Evolutionary conservation across 2,329 filamentous ascomycete species (phyloP).

Genomic region (Escovopsis sp.): DNA sequence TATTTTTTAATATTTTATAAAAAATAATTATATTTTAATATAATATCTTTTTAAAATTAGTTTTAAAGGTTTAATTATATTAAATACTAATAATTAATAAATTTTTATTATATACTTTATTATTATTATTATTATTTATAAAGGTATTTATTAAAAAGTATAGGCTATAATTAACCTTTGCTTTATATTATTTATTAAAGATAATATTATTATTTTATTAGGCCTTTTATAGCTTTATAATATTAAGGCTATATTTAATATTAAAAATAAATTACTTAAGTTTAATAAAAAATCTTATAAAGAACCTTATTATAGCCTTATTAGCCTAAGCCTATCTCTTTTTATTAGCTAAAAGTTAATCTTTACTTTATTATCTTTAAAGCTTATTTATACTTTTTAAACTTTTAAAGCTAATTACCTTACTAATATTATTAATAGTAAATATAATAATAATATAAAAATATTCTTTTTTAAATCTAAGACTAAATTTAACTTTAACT

Average conservation of each 20-base stretch:
- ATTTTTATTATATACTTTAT: neutral
- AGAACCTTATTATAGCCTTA: neutral
- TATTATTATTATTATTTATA: neutral
- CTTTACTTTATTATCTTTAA: too few species aligned
- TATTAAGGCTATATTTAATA: neutral
- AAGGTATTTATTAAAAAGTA: neutral
- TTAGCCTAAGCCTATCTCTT: neutral
- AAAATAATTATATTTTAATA: neutral
- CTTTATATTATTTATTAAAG: neutral
- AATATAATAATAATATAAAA: too few species aligned
- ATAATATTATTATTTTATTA: neutral
- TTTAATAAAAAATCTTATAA: neutral
- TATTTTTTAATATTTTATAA: neutral
- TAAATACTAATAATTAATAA: neutral
- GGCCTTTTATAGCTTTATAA: neutral
- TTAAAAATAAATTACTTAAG: neutral
- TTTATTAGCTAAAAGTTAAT: neutral
- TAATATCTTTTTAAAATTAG: neutral
- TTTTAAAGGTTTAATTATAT: neutral
- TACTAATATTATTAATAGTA: too few species aligned
- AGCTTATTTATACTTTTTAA: too few species aligned
- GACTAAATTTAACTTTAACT: too few species aligned
- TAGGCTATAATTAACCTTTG: neutral
- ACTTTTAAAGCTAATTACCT: too few species aligned
- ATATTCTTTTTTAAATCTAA: too few species aligned